Evolutionary conservation across 306 rosid genomes (phyloP).

Genomic region (Delonix regia): DNA sequence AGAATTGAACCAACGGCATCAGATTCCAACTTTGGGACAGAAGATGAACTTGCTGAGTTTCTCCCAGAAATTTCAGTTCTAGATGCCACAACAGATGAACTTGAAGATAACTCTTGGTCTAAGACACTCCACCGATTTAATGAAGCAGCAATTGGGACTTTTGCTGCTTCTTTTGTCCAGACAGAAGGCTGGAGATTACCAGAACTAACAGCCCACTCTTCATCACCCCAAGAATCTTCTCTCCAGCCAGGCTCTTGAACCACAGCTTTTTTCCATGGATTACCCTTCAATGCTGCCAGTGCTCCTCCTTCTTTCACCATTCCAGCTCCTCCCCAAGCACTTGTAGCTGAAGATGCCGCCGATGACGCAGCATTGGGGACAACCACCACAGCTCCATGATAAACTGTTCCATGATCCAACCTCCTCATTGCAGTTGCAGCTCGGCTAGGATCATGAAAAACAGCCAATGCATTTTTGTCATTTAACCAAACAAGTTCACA

Average conservation of each 20-base stretch:
- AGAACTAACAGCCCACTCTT: constrained; percentile 60
- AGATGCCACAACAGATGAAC: constrained; percentile 46
- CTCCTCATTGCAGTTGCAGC: constrained; percentile 98
- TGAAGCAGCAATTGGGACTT: constrained; percentile 67
- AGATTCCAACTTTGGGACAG: constrained; percentile 39
- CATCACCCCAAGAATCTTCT: constrained; percentile 75
- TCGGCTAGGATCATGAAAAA: constrained; percentile 85
- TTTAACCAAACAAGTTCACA: constrained; percentile 96
- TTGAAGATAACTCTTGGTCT: constrained; percentile 51
- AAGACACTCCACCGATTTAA: constrained; percentile 73
- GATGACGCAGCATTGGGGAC: constrained; percentile 46
- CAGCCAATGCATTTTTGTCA: constrained; percentile 92
- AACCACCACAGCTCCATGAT: constrained; percentile 72
- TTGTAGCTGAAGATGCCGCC: constrained; percentile 46
- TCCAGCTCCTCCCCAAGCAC: constrained; percentile 76
- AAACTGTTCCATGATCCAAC: constrained; percentile 82
- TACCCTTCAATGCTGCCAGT: constrained; percentile 48
- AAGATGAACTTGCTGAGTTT: background rate
- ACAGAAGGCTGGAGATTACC: constrained; percentile 59
- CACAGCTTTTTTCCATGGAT: constrained; percentile 79
- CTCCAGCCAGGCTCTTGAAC: constrained; percentile 65
- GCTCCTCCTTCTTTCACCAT: constrained; percentile 57
- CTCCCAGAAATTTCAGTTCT: constrained; percentile 31
- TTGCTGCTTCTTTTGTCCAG: constrained; percentile 75
- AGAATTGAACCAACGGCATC: constrained; percentile 37